These are phyloP conservation scores for Hypoxylon fragiforme DNA, from an alignment of 495 filamentous ascomycete species.

Conservation along the genomic window DNA sequence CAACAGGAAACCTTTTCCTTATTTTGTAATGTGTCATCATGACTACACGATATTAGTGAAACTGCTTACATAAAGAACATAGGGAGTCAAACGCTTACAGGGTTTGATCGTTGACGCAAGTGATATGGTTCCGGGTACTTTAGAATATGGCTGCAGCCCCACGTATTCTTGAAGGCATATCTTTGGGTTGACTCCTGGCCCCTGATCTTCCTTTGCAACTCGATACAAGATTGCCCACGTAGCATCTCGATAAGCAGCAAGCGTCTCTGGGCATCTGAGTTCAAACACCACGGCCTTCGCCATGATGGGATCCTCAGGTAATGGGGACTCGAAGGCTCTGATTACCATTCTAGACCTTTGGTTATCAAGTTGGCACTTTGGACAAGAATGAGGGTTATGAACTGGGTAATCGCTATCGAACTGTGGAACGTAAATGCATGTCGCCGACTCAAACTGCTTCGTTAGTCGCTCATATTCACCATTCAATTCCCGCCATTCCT, in stretches of 20 bases:
- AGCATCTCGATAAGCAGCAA: slow-evolving; percentile 49
- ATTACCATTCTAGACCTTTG: slow-evolving; percentile 41
- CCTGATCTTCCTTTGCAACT: slow-evolving; percentile 19
- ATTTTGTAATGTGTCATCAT: slow-evolving; percentile 39
- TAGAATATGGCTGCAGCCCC: slow-evolving; percentile 17
- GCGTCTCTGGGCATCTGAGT: slow-evolving; percentile 40
- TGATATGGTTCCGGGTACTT: slow-evolving; percentile 17
- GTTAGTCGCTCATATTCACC: slow-evolving; percentile 44
- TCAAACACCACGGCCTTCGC: slow-evolving; percentile 50
- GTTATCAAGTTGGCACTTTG: slow-evolving; percentile 41
- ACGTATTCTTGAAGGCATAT: slow-evolving; percentile 32
- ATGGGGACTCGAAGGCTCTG: slow-evolving; percentile 46
- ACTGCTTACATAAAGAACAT: background rate
- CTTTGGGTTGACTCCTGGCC: slow-evolving; percentile 18
- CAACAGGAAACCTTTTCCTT: slow-evolving; percentile 38
- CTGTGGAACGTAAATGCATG: slow-evolving; percentile 24
- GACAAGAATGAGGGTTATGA: slow-evolving; percentile 22
- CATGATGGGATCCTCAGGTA: slow-evolving; percentile 40
- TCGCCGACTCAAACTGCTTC: slow-evolving; percentile 39
- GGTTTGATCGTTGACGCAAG: slow-evolving; percentile 41
- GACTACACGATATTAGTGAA: slow-evolving; percentile 17
- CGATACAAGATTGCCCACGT: slow-evolving; percentile 43
- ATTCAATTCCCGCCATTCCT: slow-evolving; percentile 45
- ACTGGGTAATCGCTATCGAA: slow-evolving; percentile 1
- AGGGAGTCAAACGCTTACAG: slow-evolving; percentile 27